Conservation (phyloP, 176 grass and related monocot species). For the Elymus sibiricus region DNA sequence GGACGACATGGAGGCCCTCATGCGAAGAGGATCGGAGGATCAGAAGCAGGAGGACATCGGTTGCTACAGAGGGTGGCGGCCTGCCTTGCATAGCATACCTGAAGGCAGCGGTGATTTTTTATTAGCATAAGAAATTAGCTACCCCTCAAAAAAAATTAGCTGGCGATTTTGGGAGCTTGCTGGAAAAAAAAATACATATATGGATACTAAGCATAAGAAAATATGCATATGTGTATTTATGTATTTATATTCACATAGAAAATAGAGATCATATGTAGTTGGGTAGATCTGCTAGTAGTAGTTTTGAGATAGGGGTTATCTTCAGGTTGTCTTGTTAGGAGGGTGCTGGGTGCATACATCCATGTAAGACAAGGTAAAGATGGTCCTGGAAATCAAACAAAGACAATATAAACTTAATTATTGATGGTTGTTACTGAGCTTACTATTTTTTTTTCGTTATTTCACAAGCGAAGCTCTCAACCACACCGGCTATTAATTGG, state of each 20-base stretch:
- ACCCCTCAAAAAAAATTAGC: too few relatives aligned
- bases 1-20: constrained; percentile 37
- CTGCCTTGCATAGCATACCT: constrained; percentile 68
- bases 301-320: constrained; percentile 41
- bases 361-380: constrained; percentile 41
- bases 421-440: not conserved
- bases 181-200: constrained; percentile 11
- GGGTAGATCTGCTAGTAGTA: not conserved
- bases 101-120: constrained; percentile 40
- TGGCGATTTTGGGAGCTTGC: not conserved
- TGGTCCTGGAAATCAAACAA: constrained; percentile 25
- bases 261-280: not conserved
- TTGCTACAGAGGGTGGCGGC: constrained; percentile 47
- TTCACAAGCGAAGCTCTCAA: not conserved
- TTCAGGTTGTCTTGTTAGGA: constrained; percentile 40
- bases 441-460: not conserved
- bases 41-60: constrained; percentile 1
- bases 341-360: not conserved
- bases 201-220: constrained; percentile 19
- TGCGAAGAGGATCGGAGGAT: constrained; percentile 21
- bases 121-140: not conserved
- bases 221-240: not conserved
- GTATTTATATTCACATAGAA: not conserved
- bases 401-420: not conserved
- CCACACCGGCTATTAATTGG: too few relatives aligned